phyloP scores from a whole-genome alignment of 768 basidiomycete species.

The Suillus lakei region DNA sequence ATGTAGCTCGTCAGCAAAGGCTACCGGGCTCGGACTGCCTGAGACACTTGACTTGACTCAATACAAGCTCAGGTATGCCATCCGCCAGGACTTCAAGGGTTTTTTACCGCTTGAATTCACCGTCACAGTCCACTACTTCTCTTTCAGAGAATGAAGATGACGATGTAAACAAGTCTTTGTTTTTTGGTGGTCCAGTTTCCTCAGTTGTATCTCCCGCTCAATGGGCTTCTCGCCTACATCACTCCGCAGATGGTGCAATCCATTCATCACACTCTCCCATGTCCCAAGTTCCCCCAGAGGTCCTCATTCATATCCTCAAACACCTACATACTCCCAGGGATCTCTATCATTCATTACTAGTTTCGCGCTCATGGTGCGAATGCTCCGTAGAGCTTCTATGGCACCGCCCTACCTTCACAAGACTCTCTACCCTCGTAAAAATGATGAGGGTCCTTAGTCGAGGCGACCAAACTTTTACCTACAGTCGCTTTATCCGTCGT shows the following conservation, averaged over 20 bases:
- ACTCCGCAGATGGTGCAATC: slow-evolving; percentile 39
- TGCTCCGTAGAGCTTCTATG: slow-evolving; percentile 94
- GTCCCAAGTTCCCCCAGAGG: slow-evolving; percentile 81
- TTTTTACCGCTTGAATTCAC: slow-evolving; percentile 48
- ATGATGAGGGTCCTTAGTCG: slow-evolving; percentile 74
- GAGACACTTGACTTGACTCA: slow-evolving; percentile 3
- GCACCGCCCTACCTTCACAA: slow-evolving; percentile 85
- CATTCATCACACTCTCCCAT: slow-evolving; percentile 55
- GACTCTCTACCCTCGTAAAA: slow-evolving; percentile 70
- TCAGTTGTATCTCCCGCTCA: slow-evolving; percentile 66
- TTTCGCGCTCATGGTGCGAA: slow-evolving; percentile 93
- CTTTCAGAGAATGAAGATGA: slow-evolving; percentile 77
- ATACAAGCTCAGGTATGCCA: slow-evolving; percentile 14
- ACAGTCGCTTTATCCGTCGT: slow-evolving; percentile 85
- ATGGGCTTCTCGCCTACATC: slow-evolving; percentile 46
- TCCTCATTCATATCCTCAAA: slow-evolving; percentile 91
- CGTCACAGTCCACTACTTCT: slow-evolving; percentile 76
- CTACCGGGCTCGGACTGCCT: slow-evolving; percentile 3
- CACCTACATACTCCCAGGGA: slow-evolving; percentile 77
- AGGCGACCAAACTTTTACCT: slow-evolving; percentile 80
- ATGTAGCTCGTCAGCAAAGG: slow-evolving; percentile 11
- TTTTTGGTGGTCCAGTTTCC: slow-evolving; percentile 40
- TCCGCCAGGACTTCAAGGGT: slow-evolving; percentile 37
- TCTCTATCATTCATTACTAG: slow-evolving; percentile 75
- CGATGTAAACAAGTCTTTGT: slow-evolving; percentile 56